A percentile compares a stretch with the other conserved stretches of the same genome.
phyloP scores from a whole-genome alignment of 352 stramenopile genomes.

The Phytophthora foliorum region DNA sequence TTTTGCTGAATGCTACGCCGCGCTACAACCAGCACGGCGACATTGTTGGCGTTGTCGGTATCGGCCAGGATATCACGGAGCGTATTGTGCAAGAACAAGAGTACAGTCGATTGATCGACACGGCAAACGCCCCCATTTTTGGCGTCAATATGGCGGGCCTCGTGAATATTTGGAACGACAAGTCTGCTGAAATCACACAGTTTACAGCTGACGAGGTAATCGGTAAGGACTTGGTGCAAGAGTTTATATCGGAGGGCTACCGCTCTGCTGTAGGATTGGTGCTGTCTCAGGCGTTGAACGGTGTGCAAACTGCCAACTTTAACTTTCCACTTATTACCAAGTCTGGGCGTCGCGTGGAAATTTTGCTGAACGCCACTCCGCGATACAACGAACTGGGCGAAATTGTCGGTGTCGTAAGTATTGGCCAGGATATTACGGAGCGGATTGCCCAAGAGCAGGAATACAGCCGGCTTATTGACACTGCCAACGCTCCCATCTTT shows the following conservation, averaged over 20 bases:
- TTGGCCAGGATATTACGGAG: constrained; percentile 88
- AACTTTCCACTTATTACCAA: constrained; percentile 88
- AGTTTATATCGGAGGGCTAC: constrained; percentile 90
- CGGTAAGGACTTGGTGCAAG: constrained; percentile 86
- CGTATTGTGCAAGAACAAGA: constrained; percentile 91
- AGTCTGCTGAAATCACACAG: constrained; percentile 90
- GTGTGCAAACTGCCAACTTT: constrained; percentile 83
- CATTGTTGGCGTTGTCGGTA: constrained; percentile 85
- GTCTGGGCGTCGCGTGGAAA: constrained; percentile 74
- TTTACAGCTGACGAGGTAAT: constrained; percentile 91
- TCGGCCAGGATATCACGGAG: constrained; percentile 86
- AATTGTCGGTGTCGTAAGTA: constrained; percentile 86
- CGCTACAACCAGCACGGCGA: constrained; percentile 85
- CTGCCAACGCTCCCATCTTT: constrained; percentile 92
- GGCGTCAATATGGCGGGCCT: constrained; percentile 79
- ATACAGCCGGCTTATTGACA: constrained; percentile 90
- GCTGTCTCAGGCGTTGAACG: constrained; percentile 76
- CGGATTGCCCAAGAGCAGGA: constrained; percentile 93
- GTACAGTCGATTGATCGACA: constrained; percentile 89
- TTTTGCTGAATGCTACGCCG: constrained; percentile 86
- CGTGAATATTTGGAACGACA: constrained; percentile 94
- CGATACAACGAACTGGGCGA: constrained; percentile 80
- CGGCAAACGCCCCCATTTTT: constrained; percentile 91
- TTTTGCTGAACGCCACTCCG: constrained; percentile 83
- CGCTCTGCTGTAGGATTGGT: constrained; percentile 67